Base-by-base conservation (phyloP, 2,329 filamentous ascomycete genomes). In the Fonsecaea nubica region DNA sequence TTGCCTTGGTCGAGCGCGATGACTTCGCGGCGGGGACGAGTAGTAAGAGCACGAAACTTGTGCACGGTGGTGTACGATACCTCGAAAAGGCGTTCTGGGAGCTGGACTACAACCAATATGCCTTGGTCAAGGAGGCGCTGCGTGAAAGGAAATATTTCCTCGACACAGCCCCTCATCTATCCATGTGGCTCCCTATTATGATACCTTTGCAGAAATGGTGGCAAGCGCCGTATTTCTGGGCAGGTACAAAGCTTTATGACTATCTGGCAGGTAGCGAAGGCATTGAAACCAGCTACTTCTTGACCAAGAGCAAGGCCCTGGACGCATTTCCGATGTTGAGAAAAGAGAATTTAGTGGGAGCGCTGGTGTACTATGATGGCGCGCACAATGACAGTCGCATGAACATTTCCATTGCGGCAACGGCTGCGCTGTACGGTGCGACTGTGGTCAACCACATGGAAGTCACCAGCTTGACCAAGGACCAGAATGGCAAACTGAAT, bases 371-470 rank as follows among this genome's bases (percentile, higher is more conserved):
- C 83, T 96, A 96, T 77, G 92, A 96, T 80, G 92, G 92, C 73
- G 92, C 91, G 35, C 92, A 96, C 80, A 96, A 96, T 75, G 92
- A 96, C 78, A 95, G 92, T 21, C 87, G 92, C 58, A 96, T 96
- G 92, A 96, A 96, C 76, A 90, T 95, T 33, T 93, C 91, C 8
- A 84, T 96, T 64, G 92, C 91, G 21, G 92, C 94, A 87, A 96
- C 92, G 18, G 92, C 92, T 63, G 91, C 92, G n/a, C 81, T 96
- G 52, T 96, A 95, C 76, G 92, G 92, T 36, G 87, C 89, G 63
- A 96, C 91, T 3, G 86, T 95, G 45, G 87, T 92, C 66, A 96
- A 94, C 78, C 91, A 96, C 78, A 82, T 92, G 74, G 91, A 95
- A 77, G 91, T 96, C 62, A 93, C 89, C 5, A 82, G 85, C 50